Percentiles rank a stretch among this genome's conserved stretches.
phyloP scores from a whole-genome alignment of 2,329 filamentous ascomycete genomes.

The Fusarium sp. region DNA sequence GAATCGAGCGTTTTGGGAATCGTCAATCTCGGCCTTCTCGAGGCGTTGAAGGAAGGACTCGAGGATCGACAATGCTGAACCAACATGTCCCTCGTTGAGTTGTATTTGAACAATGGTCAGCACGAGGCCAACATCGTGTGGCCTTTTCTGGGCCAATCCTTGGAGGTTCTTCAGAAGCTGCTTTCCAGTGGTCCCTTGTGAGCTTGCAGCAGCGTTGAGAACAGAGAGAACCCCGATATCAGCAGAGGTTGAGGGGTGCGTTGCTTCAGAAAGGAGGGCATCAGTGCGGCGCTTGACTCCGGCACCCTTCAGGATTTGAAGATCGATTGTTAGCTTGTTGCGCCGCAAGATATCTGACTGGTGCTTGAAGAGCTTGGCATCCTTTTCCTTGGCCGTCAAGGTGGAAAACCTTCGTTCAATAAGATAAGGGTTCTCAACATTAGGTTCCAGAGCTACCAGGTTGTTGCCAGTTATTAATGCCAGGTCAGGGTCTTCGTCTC shows the following conservation, averaged over 20 bases:
- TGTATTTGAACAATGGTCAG: slow-evolving; percentile 88
- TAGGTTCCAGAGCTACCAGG: slow-evolving; percentile 58
- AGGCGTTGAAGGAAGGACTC: slow-evolving; percentile 82
- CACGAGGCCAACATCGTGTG: slow-evolving; percentile 84
- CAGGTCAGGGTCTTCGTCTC: slow-evolving; percentile 77
- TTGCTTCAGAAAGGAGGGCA: slow-evolving; percentile 54
- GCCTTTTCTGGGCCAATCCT: slow-evolving; percentile 78
- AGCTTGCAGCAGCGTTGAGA: slow-evolving; percentile 79
- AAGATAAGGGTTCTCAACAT: slow-evolving; percentile 75
- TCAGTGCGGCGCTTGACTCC: slow-evolving; percentile 70
- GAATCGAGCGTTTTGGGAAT: slow-evolving; percentile 79
- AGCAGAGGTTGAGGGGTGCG: slow-evolving; percentile 50
- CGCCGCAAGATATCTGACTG: slow-evolving; percentile 70
- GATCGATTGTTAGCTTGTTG: slow-evolving; percentile 75
- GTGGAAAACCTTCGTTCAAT: slow-evolving; percentile 73
- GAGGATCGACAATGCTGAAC: slow-evolving; percentile 80
- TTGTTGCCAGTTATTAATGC: slow-evolving; percentile 79
- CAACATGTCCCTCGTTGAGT: slow-evolving; percentile 77
- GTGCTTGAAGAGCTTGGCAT: slow-evolving; percentile 79
- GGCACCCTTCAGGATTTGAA: slow-evolving; percentile 77
- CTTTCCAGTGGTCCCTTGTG: slow-evolving; percentile 74
- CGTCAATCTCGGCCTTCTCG: slow-evolving; percentile 70
- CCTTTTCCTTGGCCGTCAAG: slow-evolving; percentile 65
- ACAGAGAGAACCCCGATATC: slow-evolving; percentile 62
- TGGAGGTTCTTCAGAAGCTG: slow-evolving; percentile 79